phyloP scores from a whole-genome alignment of 768 basidiomycete genomes.

The Rhizopogon rudus region DNA sequence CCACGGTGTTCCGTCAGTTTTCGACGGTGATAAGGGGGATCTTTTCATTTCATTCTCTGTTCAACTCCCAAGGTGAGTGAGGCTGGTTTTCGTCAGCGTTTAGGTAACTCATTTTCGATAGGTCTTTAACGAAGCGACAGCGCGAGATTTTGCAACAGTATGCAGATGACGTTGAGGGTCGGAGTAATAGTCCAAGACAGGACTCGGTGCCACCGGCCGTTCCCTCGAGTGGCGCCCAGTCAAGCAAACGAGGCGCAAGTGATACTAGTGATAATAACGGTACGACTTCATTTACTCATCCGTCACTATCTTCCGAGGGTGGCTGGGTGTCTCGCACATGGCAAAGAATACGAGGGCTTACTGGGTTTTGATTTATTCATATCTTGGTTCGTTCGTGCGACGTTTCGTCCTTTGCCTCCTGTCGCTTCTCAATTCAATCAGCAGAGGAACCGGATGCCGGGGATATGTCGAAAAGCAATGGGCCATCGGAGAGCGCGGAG shows the following conservation, averaged over 20 bases:
- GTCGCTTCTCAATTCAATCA: slow-evolving; percentile 28
- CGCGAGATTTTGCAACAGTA: slow-evolving; percentile 84
- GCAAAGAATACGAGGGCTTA: slow-evolving; percentile 64
- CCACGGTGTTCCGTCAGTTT: slow-evolving; percentile 69
- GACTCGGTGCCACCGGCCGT: slow-evolving; percentile 12
- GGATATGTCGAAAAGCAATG: slow-evolving; percentile 23
- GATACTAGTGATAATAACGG: slow-evolving; percentile 49
- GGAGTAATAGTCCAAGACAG: slow-evolving; percentile 21
- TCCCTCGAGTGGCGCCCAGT: slow-evolving; percentile 14
- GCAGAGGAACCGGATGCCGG: slow-evolving; percentile 14
- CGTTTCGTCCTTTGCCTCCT: slow-evolving; percentile 18
- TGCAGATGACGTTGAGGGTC: slow-evolving; percentile 90
- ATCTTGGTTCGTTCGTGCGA: slow-evolving; percentile 40
- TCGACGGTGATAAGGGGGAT: slow-evolving; percentile 66
- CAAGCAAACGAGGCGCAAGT: slow-evolving; percentile 15
- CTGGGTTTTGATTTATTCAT: slow-evolving; percentile 62
- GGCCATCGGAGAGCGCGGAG: slow-evolving; percentile 37
- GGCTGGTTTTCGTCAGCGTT: slow-evolving; percentile 2
- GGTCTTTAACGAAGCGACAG: slow-evolving; percentile 80
- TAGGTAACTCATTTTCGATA: slow-evolving; percentile 25
- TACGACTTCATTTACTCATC: slow-evolving; percentile 66
- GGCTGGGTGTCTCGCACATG: slow-evolving; percentile 68
- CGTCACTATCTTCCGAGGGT: slow-evolving; percentile 47
- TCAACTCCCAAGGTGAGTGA: slow-evolving; percentile 80
- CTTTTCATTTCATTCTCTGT: slow-evolving; percentile 86